A percentile compares a stretch with the other conserved stretches of the same genome.
Evolutionary conservation across 2,329 filamentous ascomycete species (phyloP).

Genomic region (Trichoderma arundinaceum): DNA sequence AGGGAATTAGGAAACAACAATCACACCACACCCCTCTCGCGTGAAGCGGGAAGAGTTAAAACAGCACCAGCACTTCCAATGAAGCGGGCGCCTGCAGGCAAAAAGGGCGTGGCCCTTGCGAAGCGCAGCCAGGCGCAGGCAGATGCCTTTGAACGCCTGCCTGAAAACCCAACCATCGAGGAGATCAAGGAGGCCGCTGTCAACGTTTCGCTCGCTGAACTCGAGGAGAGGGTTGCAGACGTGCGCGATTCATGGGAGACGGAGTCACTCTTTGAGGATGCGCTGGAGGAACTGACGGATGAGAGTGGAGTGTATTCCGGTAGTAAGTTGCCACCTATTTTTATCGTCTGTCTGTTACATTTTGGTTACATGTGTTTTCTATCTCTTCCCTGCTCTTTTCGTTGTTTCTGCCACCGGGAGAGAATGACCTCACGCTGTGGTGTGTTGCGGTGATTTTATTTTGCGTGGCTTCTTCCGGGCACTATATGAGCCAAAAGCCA

Average conservation of each 20-base stretch:
- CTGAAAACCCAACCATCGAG: conserved; percentile 44
- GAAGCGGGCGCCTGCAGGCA: conserved; percentile 35
- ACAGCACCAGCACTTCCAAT: background rate
- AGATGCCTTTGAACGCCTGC: conserved; percentile 46
- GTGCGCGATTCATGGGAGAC: conserved; percentile 65
- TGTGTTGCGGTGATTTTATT: no score
- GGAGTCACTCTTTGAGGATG: conserved; percentile 68
- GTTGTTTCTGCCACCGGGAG: no score
- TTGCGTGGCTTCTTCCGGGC: no score
- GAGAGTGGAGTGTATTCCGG: conserved; percentile 54
- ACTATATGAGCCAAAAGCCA: no score
- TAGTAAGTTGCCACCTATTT: conserved; percentile 46
- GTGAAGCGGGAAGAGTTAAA: background rate
- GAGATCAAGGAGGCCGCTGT: conserved; percentile 47
- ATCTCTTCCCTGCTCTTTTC: background rate
- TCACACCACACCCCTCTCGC: background rate
- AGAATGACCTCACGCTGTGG: no score
- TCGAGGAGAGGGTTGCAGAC: conserved; percentile 59
- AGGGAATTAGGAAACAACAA: background rate
- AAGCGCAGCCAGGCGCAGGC: conserved; percentile 44
- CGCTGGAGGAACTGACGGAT: conserved; percentile 62
- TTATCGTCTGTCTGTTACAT: background rate
- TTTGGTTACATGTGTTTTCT: background rate
- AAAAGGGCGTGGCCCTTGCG: conserved; percentile 42
- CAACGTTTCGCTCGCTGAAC: conserved; percentile 49